These are phyloP conservation scores for Omphalea diandra DNA, from an alignment of 441 rosid genomes.

Conservation along the genomic window DNA sequence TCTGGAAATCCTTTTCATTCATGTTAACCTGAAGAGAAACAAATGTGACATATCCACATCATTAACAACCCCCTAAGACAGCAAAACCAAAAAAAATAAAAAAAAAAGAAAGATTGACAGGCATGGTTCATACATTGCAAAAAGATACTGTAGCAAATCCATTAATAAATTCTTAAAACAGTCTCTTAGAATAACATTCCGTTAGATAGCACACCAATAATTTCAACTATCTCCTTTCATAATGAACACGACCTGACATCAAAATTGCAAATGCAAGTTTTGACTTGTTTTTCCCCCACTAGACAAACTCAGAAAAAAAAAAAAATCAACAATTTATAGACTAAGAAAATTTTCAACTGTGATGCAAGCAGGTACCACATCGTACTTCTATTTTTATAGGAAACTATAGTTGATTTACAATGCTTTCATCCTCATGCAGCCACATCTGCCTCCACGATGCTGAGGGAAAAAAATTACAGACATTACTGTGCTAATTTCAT, in stretches of 20 bases:
- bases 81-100: too few relatives aligned
- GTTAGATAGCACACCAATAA: neutral
- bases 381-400: neutral
- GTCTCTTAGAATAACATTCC: neutral
- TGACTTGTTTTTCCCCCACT: neutral
- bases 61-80: neutral
- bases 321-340: neutral
- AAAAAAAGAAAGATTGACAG: neutral
- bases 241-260: neutral
- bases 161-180: neutral
- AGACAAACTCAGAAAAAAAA: neutral
- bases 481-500: neutral
- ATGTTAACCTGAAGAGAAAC: constrained; percentile 67
- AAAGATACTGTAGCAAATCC: neutral
- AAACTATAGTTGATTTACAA: neutral
- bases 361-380: neutral
- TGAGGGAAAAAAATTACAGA: neutral
- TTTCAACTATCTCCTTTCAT: neutral
- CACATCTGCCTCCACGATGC: neutral
- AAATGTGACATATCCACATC: neutral
- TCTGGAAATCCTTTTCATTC: constrained; percentile 96
- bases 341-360: neutral
- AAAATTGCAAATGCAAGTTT: neutral
- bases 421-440: neutral
- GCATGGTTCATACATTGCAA: neutral